A percentile compares a stretch with the other conserved stretches of the same genome.
Conservation (phyloP, 2,329 filamentous ascomycete species). For the Conoideocrella luteorostrata region DNA sequence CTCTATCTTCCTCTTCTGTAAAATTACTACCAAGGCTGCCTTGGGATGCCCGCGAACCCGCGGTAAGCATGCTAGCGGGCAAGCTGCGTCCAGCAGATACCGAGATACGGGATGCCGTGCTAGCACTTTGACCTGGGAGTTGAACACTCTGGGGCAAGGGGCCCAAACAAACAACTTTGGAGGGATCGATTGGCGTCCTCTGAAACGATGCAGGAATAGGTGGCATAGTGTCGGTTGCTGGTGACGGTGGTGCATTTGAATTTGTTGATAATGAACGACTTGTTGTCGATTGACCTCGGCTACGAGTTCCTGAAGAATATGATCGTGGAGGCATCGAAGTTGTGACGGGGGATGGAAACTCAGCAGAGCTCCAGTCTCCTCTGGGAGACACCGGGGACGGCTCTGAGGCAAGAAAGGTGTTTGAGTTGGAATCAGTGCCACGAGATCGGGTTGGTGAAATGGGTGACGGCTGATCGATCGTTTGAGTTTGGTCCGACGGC, state of each 20-base stretch:
- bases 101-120: constrained; percentile 8
- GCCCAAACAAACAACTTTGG: constrained; percentile 48
- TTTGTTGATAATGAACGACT: constrained; percentile 10
- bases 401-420: constrained; percentile 33
- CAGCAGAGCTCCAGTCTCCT: constrained; percentile 34
- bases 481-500: constrained; percentile 12
- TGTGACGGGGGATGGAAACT: constrained; percentile 37
- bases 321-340: constrained; percentile 21
- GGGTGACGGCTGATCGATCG: constrained; percentile 9
- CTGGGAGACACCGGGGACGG: constrained; percentile 44
- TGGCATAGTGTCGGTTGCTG: constrained; percentile 1
- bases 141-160: constrained; percentile 43
- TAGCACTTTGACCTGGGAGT: constrained; percentile 16
- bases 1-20: constrained; percentile 45
- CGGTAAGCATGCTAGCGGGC: constrained; percentile 6
- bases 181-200: constrained; percentile 44
- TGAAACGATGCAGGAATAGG: constrained; percentile 27
- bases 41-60: constrained; percentile 15
- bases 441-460: constrained; percentile 16
- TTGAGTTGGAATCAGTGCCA: constrained; percentile 18
- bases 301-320: constrained; percentile 13
- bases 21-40: constrained; percentile 50
- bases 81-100: constrained; percentile 6
- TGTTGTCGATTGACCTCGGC: constrained; percentile 7
- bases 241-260: neutral